A percentile compares a stretch with the other conserved stretches of the same genome.
These are phyloP conservation scores for Acanthamoeba sp. DNA, from an alignment of 208 protist genomes.

Conservation along the genomic window DNA sequence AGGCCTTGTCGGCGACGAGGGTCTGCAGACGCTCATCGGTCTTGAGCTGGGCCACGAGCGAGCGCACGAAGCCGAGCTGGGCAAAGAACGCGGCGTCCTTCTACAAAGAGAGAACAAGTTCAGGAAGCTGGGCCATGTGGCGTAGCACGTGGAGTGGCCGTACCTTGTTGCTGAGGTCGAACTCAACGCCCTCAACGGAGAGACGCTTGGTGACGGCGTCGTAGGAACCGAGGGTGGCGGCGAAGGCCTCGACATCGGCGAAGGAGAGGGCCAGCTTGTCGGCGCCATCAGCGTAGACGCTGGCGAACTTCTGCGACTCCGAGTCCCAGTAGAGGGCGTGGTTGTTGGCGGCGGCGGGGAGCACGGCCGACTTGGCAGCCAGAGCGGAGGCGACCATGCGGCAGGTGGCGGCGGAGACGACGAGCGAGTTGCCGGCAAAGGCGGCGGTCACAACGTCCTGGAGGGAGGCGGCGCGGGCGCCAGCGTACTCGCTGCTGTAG, in stretches of 20 bases:
- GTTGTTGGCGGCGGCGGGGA: neutral
- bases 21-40: neutral
- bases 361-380: constrained; percentile 11
- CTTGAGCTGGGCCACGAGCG: neutral
- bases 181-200: neutral
- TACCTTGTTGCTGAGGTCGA: neutral
- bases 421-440: neutral
- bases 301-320: neutral
- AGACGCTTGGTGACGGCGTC: neutral
- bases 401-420: constrained; percentile 6
- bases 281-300: neutral
- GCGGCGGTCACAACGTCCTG: constrained; percentile 2
- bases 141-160: too few species aligned
- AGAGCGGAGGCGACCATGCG: neutral
- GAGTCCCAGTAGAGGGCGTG: neutral
- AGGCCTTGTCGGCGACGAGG: neutral
- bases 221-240: neutral
- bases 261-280: neutral
- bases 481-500: neutral
- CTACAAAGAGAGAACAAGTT: too few species aligned
- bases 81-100: neutral
- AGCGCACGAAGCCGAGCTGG: constrained; percentile 2
- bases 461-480: neutral
- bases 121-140: too few species aligned
- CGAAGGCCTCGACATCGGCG: neutral